Evolutionary conservation across 2,329 filamentous ascomycete genomes (phyloP), one percentile per base, ranked within the genome.

Genomic region (Cladorrhinum sp.): DNA sequence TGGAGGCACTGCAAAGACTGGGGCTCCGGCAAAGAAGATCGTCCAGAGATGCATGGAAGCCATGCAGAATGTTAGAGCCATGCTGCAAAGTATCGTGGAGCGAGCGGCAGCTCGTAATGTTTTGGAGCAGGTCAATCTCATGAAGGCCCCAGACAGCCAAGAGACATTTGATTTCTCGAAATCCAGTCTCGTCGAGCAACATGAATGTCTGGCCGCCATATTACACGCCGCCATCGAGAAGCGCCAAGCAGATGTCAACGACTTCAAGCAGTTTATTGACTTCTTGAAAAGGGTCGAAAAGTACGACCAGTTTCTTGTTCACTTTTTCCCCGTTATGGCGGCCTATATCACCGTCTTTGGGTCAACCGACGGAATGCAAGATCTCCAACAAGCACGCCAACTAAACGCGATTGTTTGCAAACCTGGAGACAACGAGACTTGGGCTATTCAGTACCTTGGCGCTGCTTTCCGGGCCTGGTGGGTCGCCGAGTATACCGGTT

Each of bases 401-500:
- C 76, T 97, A 1, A 87, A 96, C 70, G 76, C 81, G 13, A 79
- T 85, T 36, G 80, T 97, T 22, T 85, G 88, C 65, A 81, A 84
- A 38, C 82, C 84, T 18, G 78, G 84, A 50, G 89, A 92, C 54
- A 85, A 86, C 62, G 79, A 88, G 48, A 77, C 81, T 16, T 96
- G 92, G 90, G 80, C 83, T 22, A 73, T 96, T 41, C 80, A 87
- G 16, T 89, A 88, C 67, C 82, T 98, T 12, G 89, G 93, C 68
- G 91, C 93, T 50, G 89, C 91, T 2, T 83, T 93, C 12, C 83
- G 85, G 58, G 85, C 89, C 3, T 92, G 91, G 83, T 99, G 95
- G 95, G 82, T 97, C 51, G 88, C 91, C 29, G 92, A 98, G 70
- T 97, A 97, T 75, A 95, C 91, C 66, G 91, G 92, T 2, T 91